These are phyloP conservation scores for Cicer judaicum DNA, from an alignment of 306 rosid genomes.

Conservation along the genomic window DNA sequence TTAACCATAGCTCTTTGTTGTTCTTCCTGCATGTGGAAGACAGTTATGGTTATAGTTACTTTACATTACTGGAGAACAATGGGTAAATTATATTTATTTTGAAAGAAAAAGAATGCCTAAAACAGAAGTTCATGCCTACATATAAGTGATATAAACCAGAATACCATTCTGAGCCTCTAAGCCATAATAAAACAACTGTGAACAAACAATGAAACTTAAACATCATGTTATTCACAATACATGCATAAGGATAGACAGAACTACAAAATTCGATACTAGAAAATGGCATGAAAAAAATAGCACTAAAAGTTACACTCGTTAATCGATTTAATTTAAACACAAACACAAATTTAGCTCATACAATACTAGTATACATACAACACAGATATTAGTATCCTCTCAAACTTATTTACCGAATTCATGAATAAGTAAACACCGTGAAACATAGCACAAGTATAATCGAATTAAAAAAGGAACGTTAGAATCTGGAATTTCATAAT, in stretches of 20 bases:
- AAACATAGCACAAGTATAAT: neutral
- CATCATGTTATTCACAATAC: slow-evolving; percentile 5
- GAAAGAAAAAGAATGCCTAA: neutral
- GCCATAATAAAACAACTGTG: neutral
- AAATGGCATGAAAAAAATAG: slow-evolving; percentile 14
- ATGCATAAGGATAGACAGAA: neutral
- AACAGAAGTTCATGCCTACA: neutral
- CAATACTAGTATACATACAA: too few relatives aligned
- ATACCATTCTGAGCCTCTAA: slow-evolving; percentile 7
- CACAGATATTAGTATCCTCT: neutral
- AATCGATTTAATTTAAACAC: neutral
- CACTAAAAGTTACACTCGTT: neutral
- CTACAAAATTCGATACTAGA: neutral
- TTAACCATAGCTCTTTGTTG: slow-evolving; percentile 74
- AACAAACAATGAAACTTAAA: slow-evolving; percentile 3
- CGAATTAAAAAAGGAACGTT: neutral
- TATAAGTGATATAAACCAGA: neutral
- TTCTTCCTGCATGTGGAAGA: slow-evolving; percentile 67
- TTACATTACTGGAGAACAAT: neutral
- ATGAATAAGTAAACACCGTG: neutral
- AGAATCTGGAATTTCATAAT: too few relatives aligned
- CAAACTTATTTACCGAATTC: neutral
- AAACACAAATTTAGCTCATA: neutral
- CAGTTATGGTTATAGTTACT: neutral
- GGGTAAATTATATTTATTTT: neutral